phyloP scores from a whole-genome alignment of 352 stramenopile species.

The Pythium scleroteichum region DNA sequence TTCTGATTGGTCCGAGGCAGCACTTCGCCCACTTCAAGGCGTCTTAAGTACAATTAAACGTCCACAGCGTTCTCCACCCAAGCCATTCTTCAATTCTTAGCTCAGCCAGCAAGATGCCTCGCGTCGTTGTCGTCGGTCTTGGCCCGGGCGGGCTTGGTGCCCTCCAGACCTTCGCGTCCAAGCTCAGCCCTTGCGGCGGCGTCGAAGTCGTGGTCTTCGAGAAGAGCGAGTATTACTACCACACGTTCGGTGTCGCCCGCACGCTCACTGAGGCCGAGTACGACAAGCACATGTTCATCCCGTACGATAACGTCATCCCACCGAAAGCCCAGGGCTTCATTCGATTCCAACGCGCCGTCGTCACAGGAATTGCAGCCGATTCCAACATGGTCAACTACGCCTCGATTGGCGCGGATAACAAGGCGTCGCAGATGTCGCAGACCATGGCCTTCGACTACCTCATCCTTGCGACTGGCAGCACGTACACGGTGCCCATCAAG shows the following conservation, averaged over 20 bases:
- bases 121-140: constrained; percentile 56
- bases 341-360: constrained; percentile 17
- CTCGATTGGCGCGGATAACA: too few species aligned
- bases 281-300: constrained; percentile 36
- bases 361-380: constrained; percentile 6
- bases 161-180: constrained; percentile 23
- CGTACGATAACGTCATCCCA: constrained; percentile 59
- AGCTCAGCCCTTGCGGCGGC: constrained; percentile 36
- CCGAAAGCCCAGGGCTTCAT: constrained; percentile 13
- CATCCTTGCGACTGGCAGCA: constrained; percentile 59
- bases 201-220: constrained; percentile 57
- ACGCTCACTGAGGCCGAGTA: constrained; percentile 52
- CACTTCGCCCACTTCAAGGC: too few species aligned
- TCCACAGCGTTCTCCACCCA: too few species aligned
- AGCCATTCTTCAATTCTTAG: too few species aligned
- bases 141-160: constrained; percentile 50
- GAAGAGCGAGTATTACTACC: constrained; percentile 56
- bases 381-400: too few species aligned
- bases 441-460: constrained; percentile 55
- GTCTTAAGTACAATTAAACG: too few species aligned
- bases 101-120: constrained; percentile 10
- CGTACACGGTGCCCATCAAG: constrained; percentile 64
- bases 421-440: too few species aligned
- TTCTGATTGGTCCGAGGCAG: too few species aligned
- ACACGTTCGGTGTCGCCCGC: constrained; percentile 46